Evolutionary conservation across 129 eudicot genomes (phyloP).

Genomic region (Solidago caesia): DNA sequence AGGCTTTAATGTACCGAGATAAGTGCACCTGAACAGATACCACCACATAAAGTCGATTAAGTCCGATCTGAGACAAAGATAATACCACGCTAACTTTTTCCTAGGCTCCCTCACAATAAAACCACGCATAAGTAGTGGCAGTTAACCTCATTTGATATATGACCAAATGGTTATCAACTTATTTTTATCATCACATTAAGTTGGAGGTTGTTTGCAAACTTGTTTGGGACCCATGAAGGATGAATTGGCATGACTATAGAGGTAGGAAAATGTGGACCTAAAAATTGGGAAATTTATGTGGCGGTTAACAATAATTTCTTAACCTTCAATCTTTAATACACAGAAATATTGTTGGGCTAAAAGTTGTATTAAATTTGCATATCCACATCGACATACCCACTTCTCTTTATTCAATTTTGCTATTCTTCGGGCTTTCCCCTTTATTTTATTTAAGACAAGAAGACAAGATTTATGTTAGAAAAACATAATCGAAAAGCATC

Average conservation of each 20-base stretch:
- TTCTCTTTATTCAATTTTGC: conserved; percentile 2
- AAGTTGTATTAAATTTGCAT: conserved; percentile 20
- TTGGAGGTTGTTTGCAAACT: background rate
- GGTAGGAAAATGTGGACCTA: conserved; percentile 21
- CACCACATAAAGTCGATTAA: no score
- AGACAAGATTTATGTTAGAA: no score
- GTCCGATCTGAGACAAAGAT: no score
- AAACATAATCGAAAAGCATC: no score
- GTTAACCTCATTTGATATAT: no score
- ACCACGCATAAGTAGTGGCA: no score
- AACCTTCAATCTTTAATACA: conserved; percentile 27
- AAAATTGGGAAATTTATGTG: conserved; percentile 22
- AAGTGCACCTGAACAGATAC: no score
- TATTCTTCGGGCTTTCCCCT: background rate
- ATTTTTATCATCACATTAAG: background rate
- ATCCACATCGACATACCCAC: conserved; percentile 1
- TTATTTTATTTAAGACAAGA: background rate
- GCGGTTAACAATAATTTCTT: conserved; percentile 32
- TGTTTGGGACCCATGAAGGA: conserved; percentile 6
- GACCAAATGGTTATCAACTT: no score
- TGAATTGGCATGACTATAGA: conserved; percentile 20
- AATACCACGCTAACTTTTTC: no score
- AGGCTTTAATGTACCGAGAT: no score
- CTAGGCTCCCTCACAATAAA: no score
- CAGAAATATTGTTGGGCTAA: conserved; percentile 27